Evolutionary conservation across 2,329 filamentous ascomycete genomes (phyloP).

Genomic region (Sarocladium strictum): DNA sequence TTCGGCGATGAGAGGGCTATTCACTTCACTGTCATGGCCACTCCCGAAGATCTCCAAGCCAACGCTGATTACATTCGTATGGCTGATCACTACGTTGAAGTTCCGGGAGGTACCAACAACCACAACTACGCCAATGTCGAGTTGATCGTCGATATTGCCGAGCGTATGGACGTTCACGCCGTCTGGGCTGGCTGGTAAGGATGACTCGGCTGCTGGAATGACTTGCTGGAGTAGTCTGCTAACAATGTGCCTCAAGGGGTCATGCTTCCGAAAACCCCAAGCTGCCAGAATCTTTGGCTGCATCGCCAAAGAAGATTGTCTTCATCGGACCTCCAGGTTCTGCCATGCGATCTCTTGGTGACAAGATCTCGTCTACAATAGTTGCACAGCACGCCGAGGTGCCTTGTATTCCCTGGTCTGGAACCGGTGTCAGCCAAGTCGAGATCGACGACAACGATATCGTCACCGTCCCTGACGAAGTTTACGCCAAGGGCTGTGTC

Average conservation of each 20-base stretch:
- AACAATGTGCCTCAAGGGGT: slow-evolving; percentile 54
- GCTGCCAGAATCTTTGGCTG: slow-evolving; percentile 89
- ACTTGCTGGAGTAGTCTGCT: not conserved
- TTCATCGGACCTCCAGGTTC: slow-evolving; percentile 98
- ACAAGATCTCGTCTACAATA: slow-evolving; percentile 99
- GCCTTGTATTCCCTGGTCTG: slow-evolving; percentile 99
- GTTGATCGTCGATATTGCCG: slow-evolving; percentile 95
- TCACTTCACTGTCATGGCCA: slow-evolving; percentile 99
- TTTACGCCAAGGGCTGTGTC: slow-evolving; percentile 90
- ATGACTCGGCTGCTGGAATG: not conserved
- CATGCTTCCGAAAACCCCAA: slow-evolving; percentile 99
- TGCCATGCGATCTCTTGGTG: slow-evolving; percentile 96
- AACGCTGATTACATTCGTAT: slow-evolving; percentile 99
- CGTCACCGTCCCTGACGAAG: slow-evolving; percentile 79
- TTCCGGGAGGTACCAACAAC: slow-evolving; percentile 98
- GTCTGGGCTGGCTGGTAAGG: slow-evolving; percentile 97
- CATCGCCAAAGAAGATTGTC: slow-evolving; percentile 96
- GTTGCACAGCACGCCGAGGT: slow-evolving; percentile 95
- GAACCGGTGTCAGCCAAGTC: slow-evolving; percentile 82
- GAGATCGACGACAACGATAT: slow-evolving; percentile 74
- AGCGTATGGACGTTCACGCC: slow-evolving; percentile 96
- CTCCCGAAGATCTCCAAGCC: slow-evolving; percentile 91
- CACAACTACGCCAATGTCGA: slow-evolving; percentile 99
- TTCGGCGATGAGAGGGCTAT: slow-evolving; percentile 98
- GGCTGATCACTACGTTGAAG: slow-evolving; percentile 99